Evolutionary conservation across 2,329 filamentous ascomycete species (phyloP).

Genomic region (Magnaporthiopsis incrustans): DNA sequence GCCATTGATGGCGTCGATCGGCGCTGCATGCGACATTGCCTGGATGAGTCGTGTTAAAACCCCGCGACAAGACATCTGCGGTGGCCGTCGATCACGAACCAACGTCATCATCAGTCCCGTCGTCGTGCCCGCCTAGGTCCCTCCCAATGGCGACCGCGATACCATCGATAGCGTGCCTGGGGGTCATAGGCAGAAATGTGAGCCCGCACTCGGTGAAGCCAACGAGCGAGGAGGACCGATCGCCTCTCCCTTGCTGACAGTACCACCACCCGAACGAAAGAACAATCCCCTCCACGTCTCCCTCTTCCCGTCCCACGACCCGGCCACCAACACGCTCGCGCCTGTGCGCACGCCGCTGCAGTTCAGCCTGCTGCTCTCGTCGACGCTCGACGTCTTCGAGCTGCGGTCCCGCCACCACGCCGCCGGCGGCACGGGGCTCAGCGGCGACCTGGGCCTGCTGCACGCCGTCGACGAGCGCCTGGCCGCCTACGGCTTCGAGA

Average conservation of each 20-base stretch:
- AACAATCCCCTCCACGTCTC: conserved; percentile 94
- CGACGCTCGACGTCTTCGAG: conserved; percentile 89
- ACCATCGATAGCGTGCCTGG: conserved; percentile 85
- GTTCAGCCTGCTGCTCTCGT: conserved; percentile 85
- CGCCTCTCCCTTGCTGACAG: conserved; percentile 3
- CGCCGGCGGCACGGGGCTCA: conserved; percentile 38
- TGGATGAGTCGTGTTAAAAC: background rate
- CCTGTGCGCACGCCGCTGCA: conserved; percentile 69
- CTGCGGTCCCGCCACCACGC: conserved; percentile 67
- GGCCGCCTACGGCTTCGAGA: conserved; percentile 91
- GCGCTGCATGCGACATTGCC: too few species aligned
- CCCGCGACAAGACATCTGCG: background rate
- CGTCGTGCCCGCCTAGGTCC: too few species aligned
- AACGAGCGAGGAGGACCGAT: background rate
- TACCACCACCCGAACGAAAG: conserved; percentile 35
- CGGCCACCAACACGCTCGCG: conserved; percentile 39
- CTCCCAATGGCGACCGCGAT: conserved; percentile 48
- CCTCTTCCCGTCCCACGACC: conserved; percentile 70
- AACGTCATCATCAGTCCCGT: background rate
- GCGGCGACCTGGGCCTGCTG: conserved; percentile 83
- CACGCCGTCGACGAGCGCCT: conserved; percentile 91
- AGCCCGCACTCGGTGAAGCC: conserved; percentile 16
- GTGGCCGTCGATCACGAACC: background rate
- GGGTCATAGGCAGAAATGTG: conserved; percentile 89
- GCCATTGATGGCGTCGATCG: background rate